Evolutionary conservation across 768 basidiomycete genomes (phyloP), one percentile per base, ranked within the genome.

Genomic region (Rhodocollybia butyracea): DNA sequence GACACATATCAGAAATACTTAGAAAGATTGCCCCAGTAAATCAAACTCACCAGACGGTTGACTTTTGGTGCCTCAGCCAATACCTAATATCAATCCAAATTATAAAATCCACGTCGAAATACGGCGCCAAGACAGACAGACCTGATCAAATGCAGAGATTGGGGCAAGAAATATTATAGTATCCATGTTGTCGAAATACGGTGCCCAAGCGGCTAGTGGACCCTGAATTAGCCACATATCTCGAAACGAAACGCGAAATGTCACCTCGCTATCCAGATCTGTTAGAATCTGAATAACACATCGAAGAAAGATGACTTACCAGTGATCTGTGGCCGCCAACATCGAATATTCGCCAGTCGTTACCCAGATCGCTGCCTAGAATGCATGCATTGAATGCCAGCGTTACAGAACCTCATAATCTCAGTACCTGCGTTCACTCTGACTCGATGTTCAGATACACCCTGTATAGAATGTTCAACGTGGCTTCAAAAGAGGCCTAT

Each of bases 121-220:
- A n/a, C n/a, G n/a, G n/a, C n/a, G n/a, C n/a, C n/a, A n/a, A n/a
- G n/a, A n/a, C n/a, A n/a, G n/a, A 19, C n/a, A n/a, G n/a, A 79
- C 81, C 63, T 88, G 85, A 65, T 88, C 85, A 67, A 88, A 88
- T 50, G 74, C 83, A 68, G 84, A 85, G 60, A 88, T 80, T 19
- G 86, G 86, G 22, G 83, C 85, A 46, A 89, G 68, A 66, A 88
- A 88, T 57, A 89, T 84, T 63, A 88, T 86, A 26, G 82, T 81
- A 56, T 86, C 79, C 76, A 87, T 82, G 59, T 50, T 50, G 67
- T 88, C 79, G 46, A 89, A 88, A 66, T 80, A 88, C 11, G 78
- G 77, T 13, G 65, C 74, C 77, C 73, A 81, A 61, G 83, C 80
- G 68, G 76, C 84, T 85, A 58, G 29, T n/a, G n/a, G n/a, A n/a